These are phyloP conservation scores for Pseudogymnoascus sp. DNA, from an alignment of 2,329 filamentous ascomycete genomes.

Conservation along the genomic window DNA sequence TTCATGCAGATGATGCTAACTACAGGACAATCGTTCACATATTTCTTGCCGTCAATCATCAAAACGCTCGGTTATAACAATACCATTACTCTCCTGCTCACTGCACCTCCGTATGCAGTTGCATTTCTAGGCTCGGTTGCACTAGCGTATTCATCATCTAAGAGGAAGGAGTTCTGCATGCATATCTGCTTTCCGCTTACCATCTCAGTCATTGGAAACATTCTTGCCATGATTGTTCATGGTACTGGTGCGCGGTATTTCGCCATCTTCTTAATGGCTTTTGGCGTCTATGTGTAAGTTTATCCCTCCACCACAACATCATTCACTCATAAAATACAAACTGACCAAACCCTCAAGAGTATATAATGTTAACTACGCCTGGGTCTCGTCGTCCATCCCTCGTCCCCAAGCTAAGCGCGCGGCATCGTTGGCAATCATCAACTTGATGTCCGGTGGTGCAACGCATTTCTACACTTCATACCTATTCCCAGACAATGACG, in stretches of 20 bases:
- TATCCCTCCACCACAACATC: background rate
- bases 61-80: conserved; percentile 22
- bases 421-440: conserved; percentile 19
- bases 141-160: conserved; percentile 16
- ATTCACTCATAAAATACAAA: background rate
- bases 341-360: background rate
- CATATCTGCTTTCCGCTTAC: conserved; percentile 10
- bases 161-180: conserved; percentile 15
- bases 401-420: conserved; percentile 13
- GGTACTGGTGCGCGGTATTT: conserved; percentile 13
- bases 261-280: conserved; percentile 12
- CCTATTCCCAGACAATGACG: conserved; percentile 27
- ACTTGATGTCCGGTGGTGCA: conserved; percentile 17
- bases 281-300: conserved; percentile 7
- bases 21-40: conserved; percentile 12
- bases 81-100: conserved; percentile 25
- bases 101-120: conserved; percentile 29
- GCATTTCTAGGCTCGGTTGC: conserved; percentile 18
- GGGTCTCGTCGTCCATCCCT: conserved; percentile 13
- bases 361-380: conserved; percentile 6
- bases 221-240: conserved; percentile 11
- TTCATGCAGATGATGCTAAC: background rate
- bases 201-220: conserved; percentile 12
- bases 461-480: conserved; percentile 26
- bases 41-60: conserved; percentile 27